Base-by-base conservation (phyloP, 2,329 filamentous ascomycete species). In the Curvularia lunata region DNA sequence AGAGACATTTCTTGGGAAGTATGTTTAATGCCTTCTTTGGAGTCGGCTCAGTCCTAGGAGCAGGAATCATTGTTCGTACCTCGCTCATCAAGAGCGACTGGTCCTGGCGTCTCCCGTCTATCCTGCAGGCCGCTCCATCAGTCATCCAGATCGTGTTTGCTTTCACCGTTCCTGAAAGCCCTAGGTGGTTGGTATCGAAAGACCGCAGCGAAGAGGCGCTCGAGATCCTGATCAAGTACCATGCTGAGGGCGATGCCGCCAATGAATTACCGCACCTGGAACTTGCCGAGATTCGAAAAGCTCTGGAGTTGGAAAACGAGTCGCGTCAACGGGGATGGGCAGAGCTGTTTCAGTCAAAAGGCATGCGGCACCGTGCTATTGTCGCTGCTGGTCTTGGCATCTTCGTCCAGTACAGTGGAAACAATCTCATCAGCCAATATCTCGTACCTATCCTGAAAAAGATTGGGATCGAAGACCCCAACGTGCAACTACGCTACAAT, bases 21-120 rank as follows among this genome's bases (percentile, higher is more conserved):
- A 82, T 89, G 61, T 89, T 89, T 77, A 89, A 90, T 73, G 88
- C 85, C 59, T 78, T 89, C 56, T 90, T 86, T 83, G 88, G 88
- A 66, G 73, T 87, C 48, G 86, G 85, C 13, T 76, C 77, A 6
- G 72, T 82, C 12, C 58, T 87, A 25, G 86, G 87, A 8, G 85
- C 85, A 4, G 85, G 84, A 71, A 83, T 88, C 48, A 85, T 86
- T 32, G 88, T 86, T 79, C 87, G 85, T 30, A 89, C 87, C 1
- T 78, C 83, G 23, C 78, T 81, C 34, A 84, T 89, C 57, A 69
- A 77, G 8, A 83, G 75, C 61, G 79, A 88, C 66, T 90, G 87
- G 87, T 86, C 85, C 2, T 91, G 88, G 88, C 81, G 87, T 48
- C 85, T 84, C 37, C 86, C 88, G 49, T 85, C 85, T 8, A 78